Evolutionary conservation across 1,139 yeast species (phyloP).

Genomic region (Candida sp.): DNA sequence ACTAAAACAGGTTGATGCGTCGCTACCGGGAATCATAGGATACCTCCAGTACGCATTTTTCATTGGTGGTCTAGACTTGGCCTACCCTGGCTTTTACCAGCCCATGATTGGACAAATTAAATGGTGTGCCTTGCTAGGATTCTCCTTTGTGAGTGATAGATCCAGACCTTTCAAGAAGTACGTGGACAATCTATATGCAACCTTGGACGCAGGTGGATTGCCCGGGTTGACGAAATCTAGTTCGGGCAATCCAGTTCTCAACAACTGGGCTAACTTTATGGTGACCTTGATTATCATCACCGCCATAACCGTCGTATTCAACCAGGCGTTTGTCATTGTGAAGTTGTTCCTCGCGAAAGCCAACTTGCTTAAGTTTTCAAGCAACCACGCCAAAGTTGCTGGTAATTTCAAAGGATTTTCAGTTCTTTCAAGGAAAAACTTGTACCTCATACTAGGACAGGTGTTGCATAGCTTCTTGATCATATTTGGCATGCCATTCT

Average conservation of each 20-base stretch:
- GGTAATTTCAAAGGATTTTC: constrained; percentile 9
- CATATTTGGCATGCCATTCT: constrained; percentile 49
- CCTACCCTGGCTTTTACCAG: constrained; percentile 69
- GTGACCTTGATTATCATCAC: constrained; percentile 35
- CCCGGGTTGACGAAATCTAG: constrained; percentile 32
- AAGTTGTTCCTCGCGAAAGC: constrained; percentile 19
- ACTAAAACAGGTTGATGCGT: constrained; percentile 61
- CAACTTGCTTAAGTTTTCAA: constrained; percentile 12
- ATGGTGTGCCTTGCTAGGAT: constrained; percentile 44
- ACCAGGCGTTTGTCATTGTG: constrained; percentile 24
- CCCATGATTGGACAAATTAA: constrained; percentile 49
- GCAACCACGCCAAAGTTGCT: constrained; percentile 2
- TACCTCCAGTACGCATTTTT: constrained; percentile 65
- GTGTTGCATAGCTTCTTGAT: constrained; percentile 34
- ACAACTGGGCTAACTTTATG: constrained; percentile 51
- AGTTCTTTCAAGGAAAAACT: constrained; percentile 21
- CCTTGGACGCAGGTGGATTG: constrained; percentile 37
- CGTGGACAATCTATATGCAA: constrained; percentile 38
- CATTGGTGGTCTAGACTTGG: constrained; percentile 56
- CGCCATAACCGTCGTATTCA: constrained; percentile 21
- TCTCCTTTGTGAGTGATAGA: constrained; percentile 18
- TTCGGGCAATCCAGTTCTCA: constrained; percentile 24
- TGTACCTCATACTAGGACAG: constrained; percentile 36
- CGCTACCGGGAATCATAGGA: constrained; percentile 49
- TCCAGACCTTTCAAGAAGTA: not conserved